Evolutionary conservation across 495 filamentous ascomycete species (phyloP).

Genomic region (Penicillium riverlandense): DNA sequence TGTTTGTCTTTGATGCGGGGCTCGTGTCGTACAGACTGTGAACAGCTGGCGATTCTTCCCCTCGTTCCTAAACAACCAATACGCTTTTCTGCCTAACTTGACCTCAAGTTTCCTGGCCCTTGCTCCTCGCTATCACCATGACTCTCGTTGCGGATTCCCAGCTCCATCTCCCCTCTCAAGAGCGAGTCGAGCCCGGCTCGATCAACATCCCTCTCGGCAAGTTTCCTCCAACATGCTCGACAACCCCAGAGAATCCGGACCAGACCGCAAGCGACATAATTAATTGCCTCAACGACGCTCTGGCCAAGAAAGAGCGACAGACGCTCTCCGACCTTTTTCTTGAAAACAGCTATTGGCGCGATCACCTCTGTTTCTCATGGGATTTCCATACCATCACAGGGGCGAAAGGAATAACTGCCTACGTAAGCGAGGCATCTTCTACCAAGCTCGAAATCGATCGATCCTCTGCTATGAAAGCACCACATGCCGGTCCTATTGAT

Average conservation of each 20-base stretch:
- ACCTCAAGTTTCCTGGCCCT: too few species aligned
- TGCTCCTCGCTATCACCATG: conserved; percentile 2
- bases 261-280: conserved; percentile 37
- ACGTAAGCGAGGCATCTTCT: conserved; percentile 33
- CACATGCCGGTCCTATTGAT: conserved; percentile 43
- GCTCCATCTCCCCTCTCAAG: conserved; percentile 33
- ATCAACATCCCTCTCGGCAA: conserved; percentile 37
- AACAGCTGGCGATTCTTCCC: too few species aligned
- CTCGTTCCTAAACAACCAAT: too few species aligned
- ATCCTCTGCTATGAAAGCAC: conserved; percentile 35
- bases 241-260: conserved; percentile 35
- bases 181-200: conserved; percentile 55
- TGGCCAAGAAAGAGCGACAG: conserved; percentile 27
- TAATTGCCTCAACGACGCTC: conserved; percentile 38
- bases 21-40: too few species aligned
- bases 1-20: too few species aligned
- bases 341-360: conserved; percentile 36
- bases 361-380: conserved; percentile 39
- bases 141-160: not conserved
- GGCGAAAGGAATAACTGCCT: conserved; percentile 38
- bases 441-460: conserved; percentile 42
- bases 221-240: conserved; percentile 22
- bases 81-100: too few species aligned
- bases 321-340: conserved; percentile 35
- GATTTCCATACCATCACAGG: conserved; percentile 48